These are phyloP conservation scores for Termitomyces sp. DNA, from an alignment of 768 basidiomycete genomes.

Conservation along the genomic window DNA sequence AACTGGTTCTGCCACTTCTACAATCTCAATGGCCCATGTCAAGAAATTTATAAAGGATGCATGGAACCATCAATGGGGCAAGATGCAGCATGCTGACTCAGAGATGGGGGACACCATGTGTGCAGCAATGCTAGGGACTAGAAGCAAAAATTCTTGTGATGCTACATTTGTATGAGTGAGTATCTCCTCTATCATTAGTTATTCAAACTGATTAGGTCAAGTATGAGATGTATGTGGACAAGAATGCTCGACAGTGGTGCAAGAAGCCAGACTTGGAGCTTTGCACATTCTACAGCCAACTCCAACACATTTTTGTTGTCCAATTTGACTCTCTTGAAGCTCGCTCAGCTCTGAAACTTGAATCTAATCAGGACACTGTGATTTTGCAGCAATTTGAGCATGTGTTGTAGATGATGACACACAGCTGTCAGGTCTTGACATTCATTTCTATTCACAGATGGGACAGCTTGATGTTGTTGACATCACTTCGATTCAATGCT, in stretches of 20 bases:
- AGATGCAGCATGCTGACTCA: slow-evolving; percentile 25
- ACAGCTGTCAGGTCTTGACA: slow-evolving; percentile 14
- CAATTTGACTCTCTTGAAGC: slow-evolving; percentile 6
- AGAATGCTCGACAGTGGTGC: slow-evolving; percentile 16
- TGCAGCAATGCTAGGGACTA: slow-evolving; percentile 11
- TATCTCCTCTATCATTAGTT: slow-evolving; percentile 5
- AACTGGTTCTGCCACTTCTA: slow-evolving; percentile 11
- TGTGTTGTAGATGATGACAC: slow-evolving; percentile 18
- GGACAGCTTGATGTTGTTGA: slow-evolving; percentile 22
- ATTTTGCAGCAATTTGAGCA: slow-evolving; percentile 24
- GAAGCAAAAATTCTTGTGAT: slow-evolving; percentile 26
- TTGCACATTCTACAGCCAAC: slow-evolving; percentile 31
- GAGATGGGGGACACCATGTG: slow-evolving; percentile 31
- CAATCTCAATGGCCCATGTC: slow-evolving; percentile 13
- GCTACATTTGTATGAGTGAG: slow-evolving; percentile 33
- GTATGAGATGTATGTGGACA: slow-evolving; percentile 34
- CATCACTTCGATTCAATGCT: slow-evolving; percentile 1
- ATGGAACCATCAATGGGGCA: slow-evolving; percentile 27
- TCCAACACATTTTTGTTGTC: slow-evolving; percentile 27
- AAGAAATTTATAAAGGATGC: slow-evolving; percentile 13
- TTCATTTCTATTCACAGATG: slow-evolving; percentile 19
- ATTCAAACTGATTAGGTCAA: slow-evolving; percentile 9
- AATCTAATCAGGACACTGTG: slow-evolving; percentile 11
- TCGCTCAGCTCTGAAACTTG: not conserved
- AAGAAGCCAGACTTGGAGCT: not conserved